Base-by-base conservation (phyloP, 202 grass and related monocot genomes). In the Zoysia matrella region DNA sequence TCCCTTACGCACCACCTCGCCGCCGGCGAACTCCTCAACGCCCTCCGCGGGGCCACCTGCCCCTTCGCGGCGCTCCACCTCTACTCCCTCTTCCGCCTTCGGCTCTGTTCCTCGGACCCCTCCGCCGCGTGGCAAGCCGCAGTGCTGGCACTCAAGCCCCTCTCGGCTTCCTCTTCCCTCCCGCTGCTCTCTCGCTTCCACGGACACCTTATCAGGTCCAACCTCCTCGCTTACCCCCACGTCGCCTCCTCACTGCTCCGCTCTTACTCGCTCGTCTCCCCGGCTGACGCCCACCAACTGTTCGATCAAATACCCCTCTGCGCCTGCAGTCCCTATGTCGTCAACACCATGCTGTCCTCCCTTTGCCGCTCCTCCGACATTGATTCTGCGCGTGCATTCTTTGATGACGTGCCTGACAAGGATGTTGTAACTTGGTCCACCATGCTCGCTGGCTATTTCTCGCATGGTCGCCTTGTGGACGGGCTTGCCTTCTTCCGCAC, bases 321-420 rank as follows among this genome's bases (percentile, higher is more conserved):
- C 62, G 10, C 71, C 72, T 77, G 71, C 77, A 97, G 88, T 84
- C 45, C 71, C 18, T 83, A 86, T 43, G 88, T 83, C 62, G 7
- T 72, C 65, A 97, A 97, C 63, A 72, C 75, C 71, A 93, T 97
- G 90, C 85, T 91, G 16, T 12, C 72, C 7, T 93, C 81, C 11
- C 60, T 86, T 45, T 80, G 56, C 9, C 81, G 91, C 16, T 75
- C 72, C 18, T 86, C 78, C 11, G 81, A 81, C 39, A 72, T 91
- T 22, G 43, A 16, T 15, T 76, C 84, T 6, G 84, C 90, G 8
- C 78, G 71, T 4, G 15, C 80, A 2, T 86, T 93, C 71, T 93
- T 97, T 57, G 71, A 93, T 6, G 57, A 7, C 67, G 88, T 92
- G 47, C 15, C 81, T 0, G 72, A 88, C 57, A 93, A 89, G 78